Conservation (phyloP, 768 basidiomycete species). For the Lentinus tigrinus region DNA sequence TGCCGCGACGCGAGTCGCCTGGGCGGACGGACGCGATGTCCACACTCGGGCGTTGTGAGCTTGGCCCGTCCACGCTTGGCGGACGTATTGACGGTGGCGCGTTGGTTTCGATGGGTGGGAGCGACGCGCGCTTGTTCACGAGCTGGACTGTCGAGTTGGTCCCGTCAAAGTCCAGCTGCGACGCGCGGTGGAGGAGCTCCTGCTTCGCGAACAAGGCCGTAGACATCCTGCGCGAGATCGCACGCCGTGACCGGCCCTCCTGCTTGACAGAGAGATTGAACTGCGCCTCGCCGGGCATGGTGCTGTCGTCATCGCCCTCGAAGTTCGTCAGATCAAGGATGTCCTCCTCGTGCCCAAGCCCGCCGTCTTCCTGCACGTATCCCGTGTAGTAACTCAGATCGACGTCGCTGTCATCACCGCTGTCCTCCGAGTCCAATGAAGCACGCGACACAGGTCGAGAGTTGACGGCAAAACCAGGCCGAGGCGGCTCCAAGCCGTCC, state of each 20-base stretch:
- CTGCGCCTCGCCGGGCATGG: constrained; percentile 53
- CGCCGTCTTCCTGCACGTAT: constrained; percentile 35
- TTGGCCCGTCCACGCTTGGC: not conserved
- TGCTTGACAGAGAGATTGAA: constrained; percentile 54
- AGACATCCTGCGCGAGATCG: constrained; percentile 36
- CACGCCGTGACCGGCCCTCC: constrained; percentile 60
- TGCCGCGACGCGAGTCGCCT: not conserved
- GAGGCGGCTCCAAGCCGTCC: constrained; percentile 36
- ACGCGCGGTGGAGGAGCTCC: constrained; percentile 9
- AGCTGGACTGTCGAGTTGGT: not conserved
- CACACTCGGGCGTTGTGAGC: not conserved
- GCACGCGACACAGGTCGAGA: constrained; percentile 7
- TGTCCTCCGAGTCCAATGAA: constrained; percentile 29
- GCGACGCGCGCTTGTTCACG: not conserved
- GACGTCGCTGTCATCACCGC: constrained; percentile 36
- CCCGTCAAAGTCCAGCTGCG: constrained; percentile 4
- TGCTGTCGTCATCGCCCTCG: constrained; percentile 68
- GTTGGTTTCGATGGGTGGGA: constrained; percentile 9
- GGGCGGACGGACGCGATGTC: not conserved
- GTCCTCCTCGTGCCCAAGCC: constrained; percentile 44
- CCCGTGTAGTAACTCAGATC: constrained; percentile 45
- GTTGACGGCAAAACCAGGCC: constrained; percentile 21
- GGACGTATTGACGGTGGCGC: not conserved
- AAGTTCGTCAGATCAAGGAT: constrained; percentile 73
- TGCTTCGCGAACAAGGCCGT: constrained; percentile 18